phyloP scores from a whole-genome alignment of 768 basidiomycete species.

The Phylloporus arenicola region DNA sequence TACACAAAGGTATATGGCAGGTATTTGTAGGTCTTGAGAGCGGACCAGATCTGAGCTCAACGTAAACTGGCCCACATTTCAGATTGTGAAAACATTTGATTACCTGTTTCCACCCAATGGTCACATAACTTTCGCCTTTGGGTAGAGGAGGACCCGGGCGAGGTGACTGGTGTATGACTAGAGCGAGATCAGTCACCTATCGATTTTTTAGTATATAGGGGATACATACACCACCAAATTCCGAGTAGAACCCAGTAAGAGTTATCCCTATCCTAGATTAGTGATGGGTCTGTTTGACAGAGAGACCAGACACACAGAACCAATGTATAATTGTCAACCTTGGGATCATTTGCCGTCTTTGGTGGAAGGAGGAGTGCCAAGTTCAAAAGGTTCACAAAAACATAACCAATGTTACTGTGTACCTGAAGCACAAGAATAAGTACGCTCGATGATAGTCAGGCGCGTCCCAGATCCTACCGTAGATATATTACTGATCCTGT shows the following conservation, averaged over 20 bases:
- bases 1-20: slow-evolving; percentile 82
- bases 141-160: slow-evolving; percentile 77
- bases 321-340: slow-evolving; percentile 70
- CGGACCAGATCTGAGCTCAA: slow-evolving; percentile 61
- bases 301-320: slow-evolving; percentile 48
- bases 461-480: slow-evolving; percentile 43
- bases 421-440: slow-evolving; percentile 35
- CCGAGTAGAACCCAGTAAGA: slow-evolving; percentile 74
- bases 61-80: background rate
- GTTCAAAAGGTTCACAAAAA: slow-evolving; percentile 59
- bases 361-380: slow-evolving; percentile 63
- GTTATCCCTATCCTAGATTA: slow-evolving; percentile 45
- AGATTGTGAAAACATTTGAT: background rate
- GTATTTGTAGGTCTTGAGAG: slow-evolving; percentile 67
- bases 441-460: background rate
- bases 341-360: slow-evolving; percentile 40
- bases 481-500: slow-evolving; percentile 78
- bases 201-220: background rate
- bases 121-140: slow-evolving; percentile 68
- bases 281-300: background rate
- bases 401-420: slow-evolving; percentile 74
- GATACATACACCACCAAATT: slow-evolving; percentile 79
- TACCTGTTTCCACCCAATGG: slow-evolving; percentile 84
- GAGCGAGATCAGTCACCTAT: background rate
- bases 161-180: slow-evolving; percentile 82